Evolutionary conservation across 2,329 filamentous ascomycete genomes (phyloP).

Genomic region (Sporothrix globosa): DNA sequence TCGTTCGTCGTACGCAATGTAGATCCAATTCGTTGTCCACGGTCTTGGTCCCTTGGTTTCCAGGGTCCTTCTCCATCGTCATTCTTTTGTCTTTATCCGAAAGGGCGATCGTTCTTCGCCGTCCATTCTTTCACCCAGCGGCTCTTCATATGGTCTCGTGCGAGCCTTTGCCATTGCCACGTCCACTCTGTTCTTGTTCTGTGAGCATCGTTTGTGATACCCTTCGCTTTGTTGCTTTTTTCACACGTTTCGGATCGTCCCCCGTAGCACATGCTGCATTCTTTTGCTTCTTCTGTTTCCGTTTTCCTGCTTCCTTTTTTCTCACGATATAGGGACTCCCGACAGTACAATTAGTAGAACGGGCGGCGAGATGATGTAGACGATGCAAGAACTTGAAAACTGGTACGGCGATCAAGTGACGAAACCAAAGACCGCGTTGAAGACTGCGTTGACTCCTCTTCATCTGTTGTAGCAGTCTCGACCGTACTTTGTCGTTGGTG

Average conservation of each 20-base stretch:
- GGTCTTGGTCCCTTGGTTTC: not conserved
- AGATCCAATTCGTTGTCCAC: not conserved
- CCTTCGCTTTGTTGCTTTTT: not conserved
- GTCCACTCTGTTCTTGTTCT: conserved; percentile 10
- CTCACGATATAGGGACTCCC: not conserved
- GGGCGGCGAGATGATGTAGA: not conserved
- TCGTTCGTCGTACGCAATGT: too few species aligned
- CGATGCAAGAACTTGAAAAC: not conserved
- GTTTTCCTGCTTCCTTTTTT: too few species aligned
- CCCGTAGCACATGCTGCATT: not conserved
- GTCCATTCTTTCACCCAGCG: not conserved
- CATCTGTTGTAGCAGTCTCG: too few species aligned
- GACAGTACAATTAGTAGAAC: too few species aligned
- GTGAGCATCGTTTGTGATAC: not conserved
- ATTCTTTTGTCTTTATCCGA: not conserved
- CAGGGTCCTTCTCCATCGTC: conserved; percentile 6
- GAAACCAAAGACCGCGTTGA: not conserved
- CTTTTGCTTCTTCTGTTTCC: not conserved
- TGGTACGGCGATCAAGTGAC: not conserved
- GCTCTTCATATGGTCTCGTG: not conserved
- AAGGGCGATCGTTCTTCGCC: not conserved
- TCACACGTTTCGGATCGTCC: conserved; percentile 3
- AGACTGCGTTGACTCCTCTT: not conserved
- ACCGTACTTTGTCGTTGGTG: not conserved
- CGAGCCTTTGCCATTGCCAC: not conserved